phyloP scores from a whole-genome alignment of 495 filamentous ascomycete species.

The Hapsidospora chrysogenum region DNA sequence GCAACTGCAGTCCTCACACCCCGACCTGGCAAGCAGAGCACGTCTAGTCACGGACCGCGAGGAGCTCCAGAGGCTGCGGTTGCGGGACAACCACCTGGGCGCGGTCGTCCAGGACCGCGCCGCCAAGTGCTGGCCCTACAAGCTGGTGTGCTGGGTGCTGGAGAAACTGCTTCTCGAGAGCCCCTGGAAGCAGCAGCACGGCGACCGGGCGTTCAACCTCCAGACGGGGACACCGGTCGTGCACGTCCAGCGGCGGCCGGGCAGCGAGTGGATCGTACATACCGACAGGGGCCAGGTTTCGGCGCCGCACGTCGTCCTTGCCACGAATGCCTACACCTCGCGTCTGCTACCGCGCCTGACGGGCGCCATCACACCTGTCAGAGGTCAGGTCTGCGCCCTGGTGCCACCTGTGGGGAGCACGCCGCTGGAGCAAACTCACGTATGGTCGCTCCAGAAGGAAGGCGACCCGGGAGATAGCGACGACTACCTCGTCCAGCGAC shows the following conservation, averaged over 20 bases:
- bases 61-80: slow-evolving; percentile 14
- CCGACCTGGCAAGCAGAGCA: slow-evolving; percentile 27
- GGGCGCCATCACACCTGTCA: slow-evolving; percentile 59
- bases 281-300: slow-evolving; percentile 46
- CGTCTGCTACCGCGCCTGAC: slow-evolving; percentile 51
- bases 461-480: slow-evolving; percentile 15
- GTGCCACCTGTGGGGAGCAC: slow-evolving; percentile 24
- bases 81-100: slow-evolving; percentile 21
- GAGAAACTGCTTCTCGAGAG: slow-evolving; percentile 28
- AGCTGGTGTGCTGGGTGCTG: slow-evolving; percentile 51
- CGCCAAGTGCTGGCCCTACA: slow-evolving; percentile 60
- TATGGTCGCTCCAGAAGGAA: slow-evolving; percentile 32
- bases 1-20: slow-evolving; percentile 25
- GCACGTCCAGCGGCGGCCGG: slow-evolving; percentile 13
- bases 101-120: slow-evolving; percentile 29
- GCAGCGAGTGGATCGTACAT: slow-evolving; percentile 31
- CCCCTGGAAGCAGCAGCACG: slow-evolving; percentile 2
- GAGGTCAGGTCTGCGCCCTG: slow-evolving; percentile 58
- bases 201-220: slow-evolving; percentile 45
- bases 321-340: slow-evolving; percentile 65
- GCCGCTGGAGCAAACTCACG: slow-evolving; percentile 34
- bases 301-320: slow-evolving; percentile 47
- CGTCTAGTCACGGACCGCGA: slow-evolving; percentile 12
- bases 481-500: slow-evolving; percentile 63
- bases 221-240: slow-evolving; percentile 59